A percentile compares a stretch with the other conserved stretches of the same genome.
These are phyloP conservation scores for Penicillium macrosclerotiorum DNA, from an alignment of 495 filamentous ascomycete species.

Conservation along the genomic window DNA sequence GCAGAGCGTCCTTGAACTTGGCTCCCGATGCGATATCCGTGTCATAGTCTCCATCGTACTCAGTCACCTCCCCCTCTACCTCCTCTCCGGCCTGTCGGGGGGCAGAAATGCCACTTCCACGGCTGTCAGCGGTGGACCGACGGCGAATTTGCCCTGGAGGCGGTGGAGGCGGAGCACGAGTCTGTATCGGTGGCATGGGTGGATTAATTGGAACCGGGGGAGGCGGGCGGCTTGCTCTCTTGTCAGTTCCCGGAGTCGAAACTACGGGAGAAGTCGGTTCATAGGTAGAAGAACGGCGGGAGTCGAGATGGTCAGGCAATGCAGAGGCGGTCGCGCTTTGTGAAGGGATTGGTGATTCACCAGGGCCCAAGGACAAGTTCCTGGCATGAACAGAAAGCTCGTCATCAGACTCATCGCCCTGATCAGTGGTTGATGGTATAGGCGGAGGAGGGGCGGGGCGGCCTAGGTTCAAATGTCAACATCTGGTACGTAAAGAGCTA, in stretches of 20 bases:
- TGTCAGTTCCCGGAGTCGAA: slow-evolving; percentile 43
- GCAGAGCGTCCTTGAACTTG: slow-evolving; percentile 87
- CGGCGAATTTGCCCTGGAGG: slow-evolving; percentile 61
- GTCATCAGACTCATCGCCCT: slow-evolving; percentile 93
- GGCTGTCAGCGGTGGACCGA: slow-evolving; percentile 58
- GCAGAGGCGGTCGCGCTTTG: too few relatives aligned
- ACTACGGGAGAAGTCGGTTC: slow-evolving; percentile 51
- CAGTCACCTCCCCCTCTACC: slow-evolving; percentile 78
- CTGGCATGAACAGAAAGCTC: slow-evolving; percentile 72
- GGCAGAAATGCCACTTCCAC: slow-evolving; percentile 33
- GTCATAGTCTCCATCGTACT: slow-evolving; percentile 98
- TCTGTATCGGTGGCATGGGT: slow-evolving; percentile 52
- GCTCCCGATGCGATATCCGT: slow-evolving; percentile 92
- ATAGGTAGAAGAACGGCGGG: slow-evolving; percentile 42
- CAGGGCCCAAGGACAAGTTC: slow-evolving; percentile 46
- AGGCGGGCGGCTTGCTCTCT: slow-evolving; percentile 49
- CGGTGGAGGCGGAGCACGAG: slow-evolving; percentile 75
- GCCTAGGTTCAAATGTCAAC: slow-evolving; percentile 43
- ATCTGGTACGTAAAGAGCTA: neutral
- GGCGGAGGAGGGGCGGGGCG: slow-evolving; percentile 55
- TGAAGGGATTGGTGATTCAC: slow-evolving; percentile 38
- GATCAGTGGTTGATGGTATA: slow-evolving; percentile 50
- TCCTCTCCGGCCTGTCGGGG: slow-evolving; percentile 53
- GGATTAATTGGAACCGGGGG: slow-evolving; percentile 50
- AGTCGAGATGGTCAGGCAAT: slow-evolving; percentile 44